Conservation (phyloP, 345 rosid species). For the Populus ilicifolia region DNA sequence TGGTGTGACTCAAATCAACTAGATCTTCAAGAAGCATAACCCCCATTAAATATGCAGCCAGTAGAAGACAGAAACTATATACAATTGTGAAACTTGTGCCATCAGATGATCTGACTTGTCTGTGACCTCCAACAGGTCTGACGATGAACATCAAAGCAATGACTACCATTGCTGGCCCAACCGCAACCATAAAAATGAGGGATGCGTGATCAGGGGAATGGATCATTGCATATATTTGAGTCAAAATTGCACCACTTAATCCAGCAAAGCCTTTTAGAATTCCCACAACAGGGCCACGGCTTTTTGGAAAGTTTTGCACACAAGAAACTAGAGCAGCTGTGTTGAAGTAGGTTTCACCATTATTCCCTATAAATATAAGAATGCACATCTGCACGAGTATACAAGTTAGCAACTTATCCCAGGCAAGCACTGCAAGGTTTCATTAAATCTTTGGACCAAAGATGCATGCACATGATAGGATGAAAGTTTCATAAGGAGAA, state of each 20-base stretch:
- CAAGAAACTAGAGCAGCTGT: constrained; percentile 89
- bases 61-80: constrained; percentile 70
- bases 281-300: constrained; percentile 96
- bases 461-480: neutral
- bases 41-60: constrained; percentile 87
- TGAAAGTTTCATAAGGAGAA: neutral
- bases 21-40: constrained; percentile 89
- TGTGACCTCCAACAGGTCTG: constrained; percentile 94
- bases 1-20: constrained; percentile 44
- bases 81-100: constrained; percentile 58
- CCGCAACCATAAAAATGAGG: constrained; percentile 95
- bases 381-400: constrained; percentile 67
- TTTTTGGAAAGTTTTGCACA: constrained; percentile 94
- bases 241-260: constrained; percentile 88
- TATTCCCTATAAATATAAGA: constrained; percentile 85
- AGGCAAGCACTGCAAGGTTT: constrained; percentile 5
- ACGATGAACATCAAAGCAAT: constrained; percentile 72
- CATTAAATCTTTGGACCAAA: neutral
- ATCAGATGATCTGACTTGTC: constrained; percentile 70
- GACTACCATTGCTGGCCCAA: constrained; percentile 77
- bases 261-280: constrained; percentile 98
- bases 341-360: constrained; percentile 97
- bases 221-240: constrained; percentile 74
- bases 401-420: constrained; percentile 13
- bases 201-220: constrained; percentile 74